Conservation (phyloP, 257 asterid genomes). For the Dorcoceras hygrometricum region DNA sequence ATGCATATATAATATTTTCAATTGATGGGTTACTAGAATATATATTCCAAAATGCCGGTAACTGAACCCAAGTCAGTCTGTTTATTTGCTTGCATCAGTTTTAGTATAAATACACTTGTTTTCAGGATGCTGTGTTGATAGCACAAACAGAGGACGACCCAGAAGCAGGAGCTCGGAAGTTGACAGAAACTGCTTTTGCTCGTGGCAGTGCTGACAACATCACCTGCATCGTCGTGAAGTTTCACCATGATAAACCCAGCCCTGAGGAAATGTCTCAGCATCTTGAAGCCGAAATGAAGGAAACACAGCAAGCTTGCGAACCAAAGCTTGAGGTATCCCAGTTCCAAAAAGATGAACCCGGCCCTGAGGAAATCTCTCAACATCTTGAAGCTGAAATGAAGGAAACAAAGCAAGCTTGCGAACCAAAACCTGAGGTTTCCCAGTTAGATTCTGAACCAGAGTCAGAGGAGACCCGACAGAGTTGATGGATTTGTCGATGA, state of each 20-base stretch:
- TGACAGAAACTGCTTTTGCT: constrained; percentile 86
- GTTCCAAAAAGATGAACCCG: constrained; percentile 50
- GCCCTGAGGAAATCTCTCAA: constrained; percentile 30
- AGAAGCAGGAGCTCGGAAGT: constrained; percentile 85
- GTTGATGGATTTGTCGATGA: constrained; percentile 26
- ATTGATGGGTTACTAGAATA: no score
- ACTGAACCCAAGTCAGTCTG: neutral
- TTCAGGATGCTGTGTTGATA: constrained; percentile 84
- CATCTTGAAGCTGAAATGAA: constrained; percentile 26
- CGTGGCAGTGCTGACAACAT: constrained; percentile 98
- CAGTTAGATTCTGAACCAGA: constrained; percentile 18
- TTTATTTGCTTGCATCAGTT: neutral
- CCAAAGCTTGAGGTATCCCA: constrained; percentile 29
- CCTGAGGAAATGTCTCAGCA: constrained; percentile 30
- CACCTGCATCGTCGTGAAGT: constrained; percentile 93
- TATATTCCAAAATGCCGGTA: no score
- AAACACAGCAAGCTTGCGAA: constrained; percentile 29
- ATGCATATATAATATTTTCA: no score
- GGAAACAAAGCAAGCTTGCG: constrained; percentile 31
- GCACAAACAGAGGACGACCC: constrained; percentile 80
- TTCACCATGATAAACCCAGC: constrained; percentile 47
- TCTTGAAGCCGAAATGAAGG: constrained; percentile 30
- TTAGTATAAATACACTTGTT: neutral
- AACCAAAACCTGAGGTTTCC: constrained; percentile 26
- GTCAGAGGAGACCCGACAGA: constrained; percentile 30